Percentiles rank a stretch among this genome's conserved stretches.
Conservation (phyloP, 129 eudicot genomes). For the Flaveria sonorensis region DNA sequence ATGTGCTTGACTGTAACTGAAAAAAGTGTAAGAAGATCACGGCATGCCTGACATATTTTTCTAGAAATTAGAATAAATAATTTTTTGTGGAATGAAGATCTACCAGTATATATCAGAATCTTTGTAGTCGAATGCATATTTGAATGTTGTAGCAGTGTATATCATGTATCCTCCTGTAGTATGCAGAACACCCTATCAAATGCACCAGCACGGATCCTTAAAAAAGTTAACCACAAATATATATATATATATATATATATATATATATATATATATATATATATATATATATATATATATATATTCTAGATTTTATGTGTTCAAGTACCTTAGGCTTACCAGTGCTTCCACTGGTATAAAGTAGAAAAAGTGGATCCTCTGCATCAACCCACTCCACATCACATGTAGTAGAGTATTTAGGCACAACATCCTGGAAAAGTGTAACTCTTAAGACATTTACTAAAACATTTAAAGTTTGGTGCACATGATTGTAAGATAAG, state of each 20-base stretch:
- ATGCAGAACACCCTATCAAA: constrained; percentile 86
- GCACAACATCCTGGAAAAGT: constrained; percentile 68
- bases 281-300: not conserved
- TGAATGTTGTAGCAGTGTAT: constrained; percentile 93
- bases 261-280: not conserved
- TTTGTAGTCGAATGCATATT: constrained; percentile 95
- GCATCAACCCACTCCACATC: constrained; percentile 95
- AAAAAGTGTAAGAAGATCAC: constrained; percentile 5
- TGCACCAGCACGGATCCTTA: constrained; percentile 17
- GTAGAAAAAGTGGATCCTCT: constrained; percentile 93
- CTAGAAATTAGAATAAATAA: not conserved
- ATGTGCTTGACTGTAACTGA: too few species aligned
- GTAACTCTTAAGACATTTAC: constrained; percentile 6
- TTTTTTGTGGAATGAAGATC: constrained; percentile 5
- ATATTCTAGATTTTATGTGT: not conserved
- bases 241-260: not conserved
- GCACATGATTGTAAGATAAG: not conserved
- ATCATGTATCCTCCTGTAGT: constrained; percentile 99
- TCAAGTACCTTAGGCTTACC: constrained; percentile 91
- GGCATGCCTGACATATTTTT: not conserved
- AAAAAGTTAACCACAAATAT: constrained; percentile 11
- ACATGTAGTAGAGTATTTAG: constrained; percentile 67
- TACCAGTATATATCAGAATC: constrained; percentile 91
- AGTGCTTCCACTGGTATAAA: constrained; percentile 98
- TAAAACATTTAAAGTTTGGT: not conserved